Conservation (phyloP, 2,329 filamentous ascomycete genomes). For the Chrysoporthe deuterocubensis region DNA sequence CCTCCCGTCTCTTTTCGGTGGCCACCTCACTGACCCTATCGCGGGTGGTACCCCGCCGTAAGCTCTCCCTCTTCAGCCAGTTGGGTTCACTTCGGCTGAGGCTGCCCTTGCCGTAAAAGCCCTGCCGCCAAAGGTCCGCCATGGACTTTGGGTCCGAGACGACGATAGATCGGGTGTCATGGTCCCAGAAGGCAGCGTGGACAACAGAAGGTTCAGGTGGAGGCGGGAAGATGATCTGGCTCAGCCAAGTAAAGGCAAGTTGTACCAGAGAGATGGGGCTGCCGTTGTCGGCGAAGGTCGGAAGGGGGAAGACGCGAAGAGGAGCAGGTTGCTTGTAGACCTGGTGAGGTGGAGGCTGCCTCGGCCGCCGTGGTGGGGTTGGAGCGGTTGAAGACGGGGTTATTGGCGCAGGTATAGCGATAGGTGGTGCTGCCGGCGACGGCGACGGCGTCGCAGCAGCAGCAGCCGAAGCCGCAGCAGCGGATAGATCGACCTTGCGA, state of each 20-base stretch:
- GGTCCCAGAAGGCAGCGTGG: constrained; percentile 80
- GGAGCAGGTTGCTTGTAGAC: constrained; percentile 84
- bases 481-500: constrained; percentile 20
- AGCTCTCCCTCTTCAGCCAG: constrained; percentile 85
- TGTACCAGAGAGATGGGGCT: constrained; percentile 89
- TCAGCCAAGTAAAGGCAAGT: constrained; percentile 76
- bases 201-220: constrained; percentile 65
- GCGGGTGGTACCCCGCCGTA: constrained; percentile 66
- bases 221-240: constrained; percentile 71
- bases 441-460: constrained; percentile 7
- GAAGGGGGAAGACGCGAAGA: constrained; percentile 80
- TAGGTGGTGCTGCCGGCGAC: constrained; percentile 29
- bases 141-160: constrained; percentile 77
- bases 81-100: constrained; percentile 93
- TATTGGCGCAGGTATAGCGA: constrained; percentile 26
- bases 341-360: constrained; percentile 55
- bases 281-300: constrained; percentile 85
- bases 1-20: constrained; percentile 76
- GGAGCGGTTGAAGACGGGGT: constrained; percentile 28
- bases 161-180: constrained; percentile 80
- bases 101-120: constrained; percentile 94
- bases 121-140: constrained; percentile 89
- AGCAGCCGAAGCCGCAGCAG: constrained; percentile 7
- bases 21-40: constrained; percentile 79
- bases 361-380: constrained; percentile 29